Conservation (phyloP, 805 yeast species). For the Scheffersomyces ergatensis region DNA sequence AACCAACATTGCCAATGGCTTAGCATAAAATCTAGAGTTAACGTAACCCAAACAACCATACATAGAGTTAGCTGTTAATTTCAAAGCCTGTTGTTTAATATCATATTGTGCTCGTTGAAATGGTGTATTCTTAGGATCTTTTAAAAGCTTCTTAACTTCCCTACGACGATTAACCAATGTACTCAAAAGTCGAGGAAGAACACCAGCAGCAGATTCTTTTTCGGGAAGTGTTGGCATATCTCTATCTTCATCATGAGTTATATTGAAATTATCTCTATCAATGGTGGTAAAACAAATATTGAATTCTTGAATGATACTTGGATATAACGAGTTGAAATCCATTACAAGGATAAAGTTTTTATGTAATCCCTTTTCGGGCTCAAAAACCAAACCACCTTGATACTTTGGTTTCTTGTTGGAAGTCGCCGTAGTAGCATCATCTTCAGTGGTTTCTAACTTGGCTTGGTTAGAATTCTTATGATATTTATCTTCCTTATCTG, state of each 20-base stretch:
- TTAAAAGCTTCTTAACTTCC: conserved; percentile 84
- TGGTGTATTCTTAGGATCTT: conserved; percentile 63
- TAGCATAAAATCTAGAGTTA: conserved; percentile 90
- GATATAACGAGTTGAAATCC: conserved; percentile 98
- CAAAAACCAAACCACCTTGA: conserved; percentile 94
- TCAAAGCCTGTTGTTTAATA: conserved; percentile 92
- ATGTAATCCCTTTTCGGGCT: conserved; percentile 93
- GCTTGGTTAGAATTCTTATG: conserved; percentile 37
- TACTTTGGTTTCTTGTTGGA: conserved; percentile 68
- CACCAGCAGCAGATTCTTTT: conserved; percentile 62
- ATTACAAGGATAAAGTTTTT: conserved; percentile 85
- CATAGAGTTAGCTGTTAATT: conserved; percentile 98
- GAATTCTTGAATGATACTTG: conserved; percentile 94
- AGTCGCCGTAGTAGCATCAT: conserved; percentile 47
- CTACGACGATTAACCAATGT: conserved; percentile 88
- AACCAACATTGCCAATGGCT: conserved; percentile 92
- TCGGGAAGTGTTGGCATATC: conserved; percentile 69
- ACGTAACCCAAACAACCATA: conserved; percentile 96
- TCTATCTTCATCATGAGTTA: conserved; percentile 49
- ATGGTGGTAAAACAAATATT: conserved; percentile 97
- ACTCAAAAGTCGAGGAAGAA: conserved; percentile 79
- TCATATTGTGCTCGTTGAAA: conserved; percentile 81
- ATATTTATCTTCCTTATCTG: conserved; percentile 66
- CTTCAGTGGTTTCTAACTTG: conserved; percentile 34
- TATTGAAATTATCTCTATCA: conserved; percentile 53